Conservation (phyloP, 2,329 filamentous ascomycete genomes). For the Diaporthe ilicicola region DNA sequence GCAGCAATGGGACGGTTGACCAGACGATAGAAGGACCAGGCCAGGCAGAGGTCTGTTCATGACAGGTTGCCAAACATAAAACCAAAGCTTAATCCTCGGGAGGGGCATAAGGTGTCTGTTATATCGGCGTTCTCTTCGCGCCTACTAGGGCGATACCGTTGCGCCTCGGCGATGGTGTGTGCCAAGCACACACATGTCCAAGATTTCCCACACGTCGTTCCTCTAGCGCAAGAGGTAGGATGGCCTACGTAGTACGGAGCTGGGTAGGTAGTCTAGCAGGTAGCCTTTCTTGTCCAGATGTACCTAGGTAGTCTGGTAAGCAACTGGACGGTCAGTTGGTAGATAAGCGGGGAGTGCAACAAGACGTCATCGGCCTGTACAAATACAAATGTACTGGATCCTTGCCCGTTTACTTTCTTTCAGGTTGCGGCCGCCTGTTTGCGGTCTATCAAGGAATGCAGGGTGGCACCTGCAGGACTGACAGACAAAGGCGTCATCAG, state of each 20-base stretch:
- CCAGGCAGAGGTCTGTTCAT: neutral
- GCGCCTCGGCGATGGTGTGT: slow-evolving; percentile 4
- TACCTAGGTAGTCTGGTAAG: neutral
- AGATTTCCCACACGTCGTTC: neutral
- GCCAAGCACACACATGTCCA: slow-evolving; percentile 20
- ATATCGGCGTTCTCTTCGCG: neutral
- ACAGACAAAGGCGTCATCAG: slow-evolving; percentile 1
- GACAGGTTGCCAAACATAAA: neutral
- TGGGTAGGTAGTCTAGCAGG: neutral
- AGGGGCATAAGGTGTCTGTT: neutral
- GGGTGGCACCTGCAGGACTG: neutral
- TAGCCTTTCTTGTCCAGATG: neutral
- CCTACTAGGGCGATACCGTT: neutral
- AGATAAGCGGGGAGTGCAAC: neutral
- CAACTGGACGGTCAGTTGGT: neutral
- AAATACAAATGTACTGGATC: neutral
- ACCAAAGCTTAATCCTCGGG: neutral
- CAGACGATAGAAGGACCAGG: neutral
- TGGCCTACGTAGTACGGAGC: neutral
- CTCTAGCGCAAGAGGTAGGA: neutral
- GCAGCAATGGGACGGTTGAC: neutral
- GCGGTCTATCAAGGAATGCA: neutral
- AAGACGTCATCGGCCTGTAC: slow-evolving; percentile 10
- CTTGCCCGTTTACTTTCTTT: neutral
- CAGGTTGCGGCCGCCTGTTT: neutral